Evolutionary conservation across 2,329 filamentous ascomycete species (phyloP), one percentile per base, ranked within the genome.

Genomic region (Annulohypoxylon truncatum): DNA sequence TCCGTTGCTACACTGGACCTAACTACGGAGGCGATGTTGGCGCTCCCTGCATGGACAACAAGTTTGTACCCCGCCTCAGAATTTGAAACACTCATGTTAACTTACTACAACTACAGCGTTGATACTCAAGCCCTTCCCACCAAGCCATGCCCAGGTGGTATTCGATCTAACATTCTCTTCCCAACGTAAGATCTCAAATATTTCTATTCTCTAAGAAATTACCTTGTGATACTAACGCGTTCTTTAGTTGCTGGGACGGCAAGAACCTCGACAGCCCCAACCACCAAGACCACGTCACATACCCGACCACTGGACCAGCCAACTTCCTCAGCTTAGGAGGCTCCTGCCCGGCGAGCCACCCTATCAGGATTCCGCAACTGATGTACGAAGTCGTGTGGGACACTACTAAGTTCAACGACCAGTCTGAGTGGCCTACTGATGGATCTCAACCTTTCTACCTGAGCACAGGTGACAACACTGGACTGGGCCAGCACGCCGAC

Each of bases 101-200:
- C 76, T 73, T 42, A 76, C 51, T 38, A 66, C 66, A 57, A 54
- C 61, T 63, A 72, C 40, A 73, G 76, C 5, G 71, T 79, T 74
- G 81, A 83, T 69, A 77, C 75, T 5, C 77, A 81, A 61, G 56
- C 67, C 26, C 73, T 84, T 5, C 81, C 81, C 4, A 74, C 70
- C 6, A 78, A 77, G 64, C 71, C 75, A 33, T 84, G 82, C 72
- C 72, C 77, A 1, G 81, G 81, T 33, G 82, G 82, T 15, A 83
- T 84, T 60, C 79, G 81, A 56, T 78, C 80, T 42, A 83, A 82
- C 67, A 79, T 83, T 46, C 78, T 79, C 9, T 84, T 83, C 74
- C 82, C 82, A 0, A 83, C 81, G 82, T 85, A 38, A 85, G 89
- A 48, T 80, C 86, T 33, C 82, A 82, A 70, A 83, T 85, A 24